phyloP scores from a whole-genome alignment of 306 rosid genomes.

The Glycine tomentella region DNA sequence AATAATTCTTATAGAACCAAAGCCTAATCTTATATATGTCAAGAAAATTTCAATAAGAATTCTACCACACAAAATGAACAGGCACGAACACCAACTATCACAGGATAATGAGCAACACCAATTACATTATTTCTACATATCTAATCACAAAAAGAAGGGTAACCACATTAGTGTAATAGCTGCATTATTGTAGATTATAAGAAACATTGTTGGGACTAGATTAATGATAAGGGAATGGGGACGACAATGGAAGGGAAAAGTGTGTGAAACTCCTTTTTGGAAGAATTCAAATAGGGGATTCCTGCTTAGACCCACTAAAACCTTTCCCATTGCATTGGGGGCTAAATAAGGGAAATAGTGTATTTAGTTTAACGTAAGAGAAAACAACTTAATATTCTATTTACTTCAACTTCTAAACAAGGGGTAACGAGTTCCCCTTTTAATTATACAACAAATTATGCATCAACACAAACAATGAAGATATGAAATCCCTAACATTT shows the following conservation, averaged over 20 bases:
- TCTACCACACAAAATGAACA: too few relatives aligned
- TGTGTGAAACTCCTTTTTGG: neutral
- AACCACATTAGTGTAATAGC: too few relatives aligned
- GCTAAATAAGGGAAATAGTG: neutral
- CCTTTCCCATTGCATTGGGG: neutral
- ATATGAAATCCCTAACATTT: too few relatives aligned
- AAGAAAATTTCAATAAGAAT: slow-evolving; percentile 33
- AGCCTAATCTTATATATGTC: too few relatives aligned
- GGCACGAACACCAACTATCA: slow-evolving; percentile 14
- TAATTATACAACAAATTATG: too few relatives aligned
- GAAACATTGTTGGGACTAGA: too few relatives aligned
- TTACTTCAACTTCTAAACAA: slow-evolving; percentile 7
- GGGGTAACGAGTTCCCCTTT: slow-evolving; percentile 2
- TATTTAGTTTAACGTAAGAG: slow-evolving; percentile 2
- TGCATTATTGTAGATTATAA: too few relatives aligned
- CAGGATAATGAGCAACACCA: slow-evolving; percentile 17
- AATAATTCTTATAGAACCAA: too few relatives aligned
- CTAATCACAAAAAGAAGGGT: neutral
- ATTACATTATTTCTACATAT: neutral
- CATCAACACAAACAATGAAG: too few relatives aligned
- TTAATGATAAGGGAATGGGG: neutral
- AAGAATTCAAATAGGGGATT: neutral
- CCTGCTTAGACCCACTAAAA: neutral
- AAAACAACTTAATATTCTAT: neutral
- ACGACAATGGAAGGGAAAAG: neutral